Conservation (phyloP, 345 rosid species). For the Orychophragmus violaceus region DNA sequence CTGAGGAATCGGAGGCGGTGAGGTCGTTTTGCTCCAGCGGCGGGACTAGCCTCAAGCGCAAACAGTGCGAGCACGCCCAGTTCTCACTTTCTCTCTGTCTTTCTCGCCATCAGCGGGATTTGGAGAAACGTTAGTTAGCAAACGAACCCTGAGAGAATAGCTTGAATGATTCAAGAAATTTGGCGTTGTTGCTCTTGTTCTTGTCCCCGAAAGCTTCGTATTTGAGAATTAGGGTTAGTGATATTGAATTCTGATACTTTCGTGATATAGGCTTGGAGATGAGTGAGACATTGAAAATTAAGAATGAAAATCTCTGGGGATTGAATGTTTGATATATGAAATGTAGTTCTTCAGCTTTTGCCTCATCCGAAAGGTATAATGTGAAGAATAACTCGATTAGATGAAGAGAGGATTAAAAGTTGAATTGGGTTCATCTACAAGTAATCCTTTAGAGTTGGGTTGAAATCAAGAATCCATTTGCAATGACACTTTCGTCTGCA, state of each 20-base stretch:
- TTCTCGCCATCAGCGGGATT: conserved; percentile 20
- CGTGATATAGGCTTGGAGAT: not conserved
- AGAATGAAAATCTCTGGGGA: too few relatives aligned
- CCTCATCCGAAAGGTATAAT: not conserved
- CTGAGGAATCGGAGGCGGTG: conserved; percentile 79
- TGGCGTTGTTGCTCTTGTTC: conserved; percentile 31
- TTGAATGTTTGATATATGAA: too few relatives aligned
- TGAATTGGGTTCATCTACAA: not conserved
- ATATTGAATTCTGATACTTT: not conserved
- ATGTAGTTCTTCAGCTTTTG: too few relatives aligned
- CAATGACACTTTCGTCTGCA: not conserved
- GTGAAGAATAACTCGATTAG: not conserved
- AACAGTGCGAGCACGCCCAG: conserved; percentile 83
- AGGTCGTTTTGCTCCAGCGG: conserved; percentile 68
- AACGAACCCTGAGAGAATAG: not conserved
- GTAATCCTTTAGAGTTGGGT: too few relatives aligned
- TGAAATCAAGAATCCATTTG: not conserved
- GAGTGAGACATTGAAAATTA: not conserved
- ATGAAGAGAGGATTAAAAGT: not conserved
- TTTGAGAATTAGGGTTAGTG: not conserved
- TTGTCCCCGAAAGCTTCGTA: not conserved
- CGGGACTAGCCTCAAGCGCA: conserved; percentile 71
- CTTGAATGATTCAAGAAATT: conserved; percentile 18
- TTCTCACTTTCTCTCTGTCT: conserved; percentile 47
- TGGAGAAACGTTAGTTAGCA: conserved; percentile 7